Percentiles rank a stretch among this genome's conserved stretches.
phyloP scores from a whole-genome alignment of 768 basidiomycete genomes.

The Leccinum pellstonianum region DNA sequence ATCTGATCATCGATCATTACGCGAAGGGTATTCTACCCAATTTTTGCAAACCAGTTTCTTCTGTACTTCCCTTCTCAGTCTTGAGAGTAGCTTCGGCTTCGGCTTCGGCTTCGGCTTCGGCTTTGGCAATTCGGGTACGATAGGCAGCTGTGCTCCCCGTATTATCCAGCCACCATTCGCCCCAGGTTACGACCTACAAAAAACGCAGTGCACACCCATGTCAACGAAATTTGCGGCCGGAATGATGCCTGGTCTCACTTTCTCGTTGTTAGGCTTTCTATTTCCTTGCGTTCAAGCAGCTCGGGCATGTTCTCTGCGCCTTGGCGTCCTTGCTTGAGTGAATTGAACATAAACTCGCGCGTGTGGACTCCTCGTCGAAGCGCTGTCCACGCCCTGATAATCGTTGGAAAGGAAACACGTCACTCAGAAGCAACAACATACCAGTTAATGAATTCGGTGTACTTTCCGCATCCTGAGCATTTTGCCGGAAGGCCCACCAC shows the following conservation, averaged over 20 bases:
- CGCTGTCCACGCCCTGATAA: conserved; percentile 17
- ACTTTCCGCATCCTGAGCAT: conserved; percentile 16
- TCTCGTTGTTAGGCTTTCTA: background rate
- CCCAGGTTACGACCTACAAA: conserved; percentile 8
- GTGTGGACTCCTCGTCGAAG: no score
- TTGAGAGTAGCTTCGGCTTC: background rate
- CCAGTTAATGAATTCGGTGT: conserved; percentile 19
- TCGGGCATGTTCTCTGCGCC: conserved; percentile 5
- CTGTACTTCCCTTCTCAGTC: background rate
- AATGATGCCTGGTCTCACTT: background rate
- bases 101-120: conserved; percentile 3
- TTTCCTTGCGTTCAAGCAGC: conserved; percentile 4
- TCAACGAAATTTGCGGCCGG: background rate
- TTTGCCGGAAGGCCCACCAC: conserved; percentile 10
- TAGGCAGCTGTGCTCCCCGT: conserved; percentile 16
- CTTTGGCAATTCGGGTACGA: conserved; percentile 11
- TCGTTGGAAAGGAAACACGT: background rate
- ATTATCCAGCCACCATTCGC: conserved; percentile 14
- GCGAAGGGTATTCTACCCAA: background rate
- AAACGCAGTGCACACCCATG: no score
- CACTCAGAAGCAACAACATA: background rate
- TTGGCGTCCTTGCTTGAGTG: background rate
- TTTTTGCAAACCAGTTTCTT: background rate
- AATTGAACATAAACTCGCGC: no score
- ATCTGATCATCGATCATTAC: background rate